Conservation (phyloP, 305 asterid genomes). For the Fraxinus greggii region DNA sequence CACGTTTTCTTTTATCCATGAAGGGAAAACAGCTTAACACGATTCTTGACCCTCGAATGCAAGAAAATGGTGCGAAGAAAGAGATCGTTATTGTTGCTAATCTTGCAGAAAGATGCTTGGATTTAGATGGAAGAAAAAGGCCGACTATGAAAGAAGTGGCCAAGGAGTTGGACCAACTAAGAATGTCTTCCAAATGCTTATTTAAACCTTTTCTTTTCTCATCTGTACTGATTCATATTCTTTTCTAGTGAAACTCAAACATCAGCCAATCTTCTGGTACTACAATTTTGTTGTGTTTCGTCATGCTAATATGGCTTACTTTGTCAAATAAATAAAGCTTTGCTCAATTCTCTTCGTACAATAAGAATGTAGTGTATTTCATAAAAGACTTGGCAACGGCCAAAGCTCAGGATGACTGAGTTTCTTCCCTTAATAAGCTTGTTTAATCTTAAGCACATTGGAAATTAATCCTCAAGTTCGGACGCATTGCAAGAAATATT, state of each 20-base stretch:
- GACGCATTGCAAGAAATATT: not conserved
- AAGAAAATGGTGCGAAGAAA: constrained; percentile 19
- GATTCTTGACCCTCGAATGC: constrained; percentile 32
- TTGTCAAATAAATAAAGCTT: too few relatives aligned
- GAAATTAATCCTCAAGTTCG: not conserved
- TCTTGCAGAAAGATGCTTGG: constrained; percentile 33
- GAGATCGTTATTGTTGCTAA: constrained; percentile 26
- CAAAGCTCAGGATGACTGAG: not conserved
- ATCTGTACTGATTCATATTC: not conserved
- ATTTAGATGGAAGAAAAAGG: constrained; percentile 33
- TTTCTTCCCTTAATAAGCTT: not conserved
- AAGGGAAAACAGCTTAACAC: constrained; percentile 20
- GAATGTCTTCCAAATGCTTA: not conserved
- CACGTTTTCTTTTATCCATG: constrained; percentile 30
- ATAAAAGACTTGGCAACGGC: not conserved
- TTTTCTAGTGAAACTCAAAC: not conserved
- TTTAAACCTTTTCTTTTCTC: not conserved
- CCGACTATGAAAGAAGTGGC: constrained; percentile 40
- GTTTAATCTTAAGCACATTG: not conserved
- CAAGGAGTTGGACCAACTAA: constrained; percentile 23
- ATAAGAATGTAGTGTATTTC: not conserved
- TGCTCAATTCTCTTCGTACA: not conserved
- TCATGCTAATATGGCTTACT: too few relatives aligned
- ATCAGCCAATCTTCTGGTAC: not conserved
- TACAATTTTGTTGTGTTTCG: not conserved